phyloP scores from a whole-genome alignment of 345 rosid species.

The Cardamine chenopodiifolia region DNA sequence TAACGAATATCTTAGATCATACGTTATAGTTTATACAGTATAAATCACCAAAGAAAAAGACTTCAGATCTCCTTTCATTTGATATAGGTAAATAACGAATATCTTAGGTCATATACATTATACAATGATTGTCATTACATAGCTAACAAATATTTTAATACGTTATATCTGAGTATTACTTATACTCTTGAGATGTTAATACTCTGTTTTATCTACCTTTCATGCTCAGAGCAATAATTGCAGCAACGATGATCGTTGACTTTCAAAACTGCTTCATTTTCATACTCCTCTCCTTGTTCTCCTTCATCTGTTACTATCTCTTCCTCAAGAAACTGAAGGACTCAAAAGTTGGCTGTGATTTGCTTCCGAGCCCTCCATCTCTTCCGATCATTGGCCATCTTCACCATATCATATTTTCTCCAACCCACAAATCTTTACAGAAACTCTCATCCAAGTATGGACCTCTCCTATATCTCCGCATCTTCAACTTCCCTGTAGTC shows the following conservation, averaged over 20 bases:
- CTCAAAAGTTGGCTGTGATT: neutral
- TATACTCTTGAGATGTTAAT: neutral
- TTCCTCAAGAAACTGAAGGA: conserved; percentile 30
- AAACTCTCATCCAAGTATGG: conserved; percentile 29
- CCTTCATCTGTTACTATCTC: conserved; percentile 10
- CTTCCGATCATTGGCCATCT: conserved; percentile 34
- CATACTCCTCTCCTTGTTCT: neutral
- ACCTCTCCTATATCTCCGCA: conserved; percentile 22
- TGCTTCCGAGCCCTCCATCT: conserved; percentile 31
- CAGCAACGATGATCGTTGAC: neutral
- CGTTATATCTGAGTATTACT: neutral
- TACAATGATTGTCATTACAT: no score
- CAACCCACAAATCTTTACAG: conserved; percentile 3
- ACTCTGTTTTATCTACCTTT: conserved; percentile 9
- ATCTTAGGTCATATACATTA: neutral
- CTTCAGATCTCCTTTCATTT: neutral
- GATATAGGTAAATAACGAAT: neutral
- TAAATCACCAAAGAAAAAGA: neutral
- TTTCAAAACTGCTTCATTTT: neutral
- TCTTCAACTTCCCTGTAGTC: conserved; percentile 12
- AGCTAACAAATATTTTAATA: no score
- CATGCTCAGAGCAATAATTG: conserved; percentile 10
- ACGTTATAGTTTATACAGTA: neutral
- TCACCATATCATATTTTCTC: conserved; percentile 17
- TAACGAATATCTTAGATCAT: neutral